Base-by-base conservation (phyloP, 2,329 filamentous ascomycete genomes). In the Zarea fungicola region DNA sequence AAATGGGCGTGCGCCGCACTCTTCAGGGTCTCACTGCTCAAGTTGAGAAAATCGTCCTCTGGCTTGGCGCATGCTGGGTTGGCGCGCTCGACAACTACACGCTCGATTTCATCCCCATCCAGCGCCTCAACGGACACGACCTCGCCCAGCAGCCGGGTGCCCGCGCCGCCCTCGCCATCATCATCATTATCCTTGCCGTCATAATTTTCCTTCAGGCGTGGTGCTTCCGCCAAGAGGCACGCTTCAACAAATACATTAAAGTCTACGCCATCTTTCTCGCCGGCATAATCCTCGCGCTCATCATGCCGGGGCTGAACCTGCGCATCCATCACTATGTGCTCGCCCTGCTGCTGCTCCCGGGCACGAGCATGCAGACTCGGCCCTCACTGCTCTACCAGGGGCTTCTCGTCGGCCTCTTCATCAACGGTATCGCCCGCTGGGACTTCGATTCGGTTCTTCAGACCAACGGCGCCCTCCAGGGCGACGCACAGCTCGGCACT, bases 271-370 rank as follows among this genome's bases (percentile, higher is more conserved):
- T 87, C 5, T 80, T 96, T 54, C 69, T 81, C 2, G 62, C 72
- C 3, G 75, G 73, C n/a, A 80, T 97, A 29, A 61, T 93, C 25
- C 69, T 90, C 42, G 77, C 87, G 28, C 73, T 95, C 11, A 70
- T 78, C 1, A 68, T 96, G 6, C 92, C 92, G 0, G 80, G 83
- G 7, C 80, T 96, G 44, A 86, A 83, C 53, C 76, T 99, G 42
- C 84, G 93, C 28, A 90, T 99, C 49, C 93, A 99, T 63, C 93
- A 99, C 65, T 99, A 97, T 63, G 88, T 97, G 55, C 75, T 97
- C 5, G 90, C 85, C 1, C 78, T 99, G 13, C 74, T 97, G 0
- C 77, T 99, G 1, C 78, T 97, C 5, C 89, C 91, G 0, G 93
- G 91, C 0, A 97, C 93, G 0, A 84, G 82, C 46, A 83, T 97